These are phyloP conservation scores for Astraeus odoratus DNA, from an alignment of 768 basidiomycete species.

Conservation along the genomic window DNA sequence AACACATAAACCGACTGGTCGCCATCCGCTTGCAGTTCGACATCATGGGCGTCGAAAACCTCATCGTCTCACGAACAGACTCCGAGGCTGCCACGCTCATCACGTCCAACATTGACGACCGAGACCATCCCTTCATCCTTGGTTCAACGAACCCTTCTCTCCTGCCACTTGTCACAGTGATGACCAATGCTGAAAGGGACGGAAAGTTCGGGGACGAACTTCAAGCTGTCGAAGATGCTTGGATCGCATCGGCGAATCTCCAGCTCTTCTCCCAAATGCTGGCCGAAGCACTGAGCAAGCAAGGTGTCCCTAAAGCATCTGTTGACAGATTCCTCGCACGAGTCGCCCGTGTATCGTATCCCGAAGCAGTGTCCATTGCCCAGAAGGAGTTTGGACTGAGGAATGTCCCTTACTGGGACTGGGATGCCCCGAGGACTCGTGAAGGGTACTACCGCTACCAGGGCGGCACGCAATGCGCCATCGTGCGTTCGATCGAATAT, in stretches of 20 bases:
- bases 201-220: constrained; percentile 77
- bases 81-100: constrained; percentile 97
- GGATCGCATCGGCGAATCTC: constrained; percentile 73
- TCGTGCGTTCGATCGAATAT: constrained; percentile 87
- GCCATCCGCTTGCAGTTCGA: constrained; percentile 97
- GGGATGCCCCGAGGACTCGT: constrained; percentile 89
- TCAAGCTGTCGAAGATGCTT: constrained; percentile 84
- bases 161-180: constrained; percentile 65
- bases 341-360: constrained; percentile 61
- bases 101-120: constrained; percentile 91
- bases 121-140: constrained; percentile 97
- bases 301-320: constrained; percentile 42
- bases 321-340: constrained; percentile 59
- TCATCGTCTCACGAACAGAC: constrained; percentile 90
- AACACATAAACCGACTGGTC: constrained; percentile 97
- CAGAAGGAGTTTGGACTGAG: constrained; percentile 71
- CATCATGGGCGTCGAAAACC: constrained; percentile 96
- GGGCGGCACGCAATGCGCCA: constrained; percentile 91
- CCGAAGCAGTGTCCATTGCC: constrained; percentile 66
- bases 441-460: constrained; percentile 98
- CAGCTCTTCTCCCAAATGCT: constrained; percentile 72
- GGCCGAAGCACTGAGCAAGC: constrained; percentile 55
- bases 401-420: constrained; percentile 82
- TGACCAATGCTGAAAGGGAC: constrained; percentile 76
- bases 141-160: constrained; percentile 77